Percentiles rank a stretch among this genome's conserved stretches.
Conservation (phyloP, 2,329 filamentous ascomycete species). For the Exserohilum rostratum region DNA sequence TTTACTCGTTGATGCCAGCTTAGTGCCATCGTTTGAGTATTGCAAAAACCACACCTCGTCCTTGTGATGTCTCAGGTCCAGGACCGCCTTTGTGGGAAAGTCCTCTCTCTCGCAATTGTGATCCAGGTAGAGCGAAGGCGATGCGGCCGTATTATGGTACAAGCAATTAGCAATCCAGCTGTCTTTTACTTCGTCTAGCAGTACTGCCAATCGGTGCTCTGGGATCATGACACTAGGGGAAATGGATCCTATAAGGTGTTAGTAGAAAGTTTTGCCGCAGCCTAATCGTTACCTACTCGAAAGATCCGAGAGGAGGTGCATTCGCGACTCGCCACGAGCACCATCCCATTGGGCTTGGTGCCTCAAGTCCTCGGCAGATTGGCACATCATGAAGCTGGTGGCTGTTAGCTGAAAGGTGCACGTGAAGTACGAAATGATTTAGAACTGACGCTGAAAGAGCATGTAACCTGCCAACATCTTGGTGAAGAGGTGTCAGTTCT, state of each 20-base stretch:
- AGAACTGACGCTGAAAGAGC: conserved; percentile 71
- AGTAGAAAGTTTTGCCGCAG: conserved; percentile 8
- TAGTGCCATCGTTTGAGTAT: conserved; percentile 86
- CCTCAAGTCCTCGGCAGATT: conserved; percentile 76
- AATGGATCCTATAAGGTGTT: conserved; percentile 70
- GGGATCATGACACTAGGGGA: conserved; percentile 97
- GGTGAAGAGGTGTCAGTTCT: conserved; percentile 85
- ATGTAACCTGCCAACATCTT: conserved; percentile 78
- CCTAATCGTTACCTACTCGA: conserved; percentile 67
- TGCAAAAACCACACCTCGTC: conserved; percentile 91
- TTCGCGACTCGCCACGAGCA: conserved; percentile 74
- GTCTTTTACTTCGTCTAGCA: conserved; percentile 83
- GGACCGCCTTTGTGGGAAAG: conserved; percentile 75
- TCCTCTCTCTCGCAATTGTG: conserved; percentile 80
- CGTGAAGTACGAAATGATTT: not conserved
- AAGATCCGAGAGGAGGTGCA: conserved; percentile 75
- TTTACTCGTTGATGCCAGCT: conserved; percentile 80
- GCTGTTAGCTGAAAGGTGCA: conserved; percentile 24
- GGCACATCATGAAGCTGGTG: conserved; percentile 83
- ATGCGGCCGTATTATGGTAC: conserved; percentile 81
- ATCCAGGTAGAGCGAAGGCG: conserved; percentile 87
- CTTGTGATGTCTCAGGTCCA: conserved; percentile 73
- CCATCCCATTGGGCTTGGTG: conserved; percentile 84
- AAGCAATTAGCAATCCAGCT: conserved; percentile 82
- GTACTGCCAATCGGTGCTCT: conserved; percentile 80